phyloP scores from a whole-genome alignment of 164 flowering plant species.

The Berberis vulgaris region DNA sequence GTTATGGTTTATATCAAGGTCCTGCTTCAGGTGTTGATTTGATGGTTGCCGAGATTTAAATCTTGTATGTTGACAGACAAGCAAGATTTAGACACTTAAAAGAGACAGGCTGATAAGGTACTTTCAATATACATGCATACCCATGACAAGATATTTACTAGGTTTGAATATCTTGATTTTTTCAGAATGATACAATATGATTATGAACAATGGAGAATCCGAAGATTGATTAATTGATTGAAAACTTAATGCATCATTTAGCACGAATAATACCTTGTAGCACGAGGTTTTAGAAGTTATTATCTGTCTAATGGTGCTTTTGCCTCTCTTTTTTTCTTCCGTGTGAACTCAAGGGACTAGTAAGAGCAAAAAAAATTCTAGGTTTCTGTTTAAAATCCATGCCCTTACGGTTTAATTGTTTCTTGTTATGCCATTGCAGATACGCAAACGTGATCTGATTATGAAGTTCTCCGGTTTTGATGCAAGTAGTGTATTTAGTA shows the following conservation, averaged over 20 bases:
- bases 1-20: conserved; percentile 85
- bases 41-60: conserved; percentile 89
- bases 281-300: no score
- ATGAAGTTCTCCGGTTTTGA: conserved; percentile 4
- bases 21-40: conserved; percentile 85
- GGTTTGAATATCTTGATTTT: neutral
- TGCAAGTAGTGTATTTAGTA: conserved; percentile 15
- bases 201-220: no score
- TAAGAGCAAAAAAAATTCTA: no score
- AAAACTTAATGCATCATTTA: no score
- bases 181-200: neutral
- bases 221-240: no score
- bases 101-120: conserved; percentile 68
- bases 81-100: conserved; percentile 56
- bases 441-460: neutral
- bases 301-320: no score
- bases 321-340: no score
- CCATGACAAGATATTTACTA: no score
- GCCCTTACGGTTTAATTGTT: neutral
- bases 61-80: conserved; percentile 70
- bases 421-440: conserved; percentile 10
- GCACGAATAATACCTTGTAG: no score
- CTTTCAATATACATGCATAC: neutral
- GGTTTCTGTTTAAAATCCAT: neutral
- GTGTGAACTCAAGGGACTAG: no score